phyloP scores from a whole-genome alignment of 2,329 filamentous ascomycete genomes.

The Colletotrichum somersetense region DNA sequence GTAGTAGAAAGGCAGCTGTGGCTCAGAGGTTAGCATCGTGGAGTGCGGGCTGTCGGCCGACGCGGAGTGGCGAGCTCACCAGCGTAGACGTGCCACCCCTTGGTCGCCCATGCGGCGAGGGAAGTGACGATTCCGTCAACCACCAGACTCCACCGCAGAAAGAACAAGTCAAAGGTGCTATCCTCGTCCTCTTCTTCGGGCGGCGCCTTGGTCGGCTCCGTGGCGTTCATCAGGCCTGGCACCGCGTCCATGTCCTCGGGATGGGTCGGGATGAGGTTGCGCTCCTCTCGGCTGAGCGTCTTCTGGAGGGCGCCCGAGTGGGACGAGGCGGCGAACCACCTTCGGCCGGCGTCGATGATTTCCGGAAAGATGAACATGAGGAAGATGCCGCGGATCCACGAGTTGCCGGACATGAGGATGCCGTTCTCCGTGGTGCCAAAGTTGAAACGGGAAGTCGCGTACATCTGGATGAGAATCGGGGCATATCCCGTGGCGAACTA shows the following conservation, averaged over 20 bases:
- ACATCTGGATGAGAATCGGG: constrained; percentile 71
- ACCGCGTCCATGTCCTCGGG: constrained; percentile 58
- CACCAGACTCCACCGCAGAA: constrained; percentile 74
- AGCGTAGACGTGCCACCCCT: constrained; percentile 77
- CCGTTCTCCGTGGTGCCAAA: constrained; percentile 69
- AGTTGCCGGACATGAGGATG: constrained; percentile 68
- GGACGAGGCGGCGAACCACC: constrained; percentile 48
- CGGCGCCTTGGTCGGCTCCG: constrained; percentile 57
- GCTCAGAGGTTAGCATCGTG: background rate
- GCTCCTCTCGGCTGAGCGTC: constrained; percentile 27
- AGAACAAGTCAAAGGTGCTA: constrained; percentile 75
- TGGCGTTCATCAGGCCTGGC: constrained; percentile 55
- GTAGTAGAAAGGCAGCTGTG: constrained; percentile 72
- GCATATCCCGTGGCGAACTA: constrained; percentile 73
- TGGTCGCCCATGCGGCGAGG: constrained; percentile 70
- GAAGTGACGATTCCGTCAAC: constrained; percentile 75
- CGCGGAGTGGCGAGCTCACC: constrained; percentile 50
- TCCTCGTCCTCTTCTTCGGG: constrained; percentile 57
- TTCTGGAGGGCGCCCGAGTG: constrained; percentile 30
- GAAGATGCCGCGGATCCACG: constrained; percentile 67
- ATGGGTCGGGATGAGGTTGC: constrained; percentile 50
- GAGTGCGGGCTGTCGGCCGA: background rate
- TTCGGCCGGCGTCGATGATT: constrained; percentile 63
- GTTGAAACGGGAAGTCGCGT: constrained; percentile 66
- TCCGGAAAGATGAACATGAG: constrained; percentile 66